phyloP scores from a whole-genome alignment of 768 basidiomycete genomes.

The Mycena epipterygia region DNA sequence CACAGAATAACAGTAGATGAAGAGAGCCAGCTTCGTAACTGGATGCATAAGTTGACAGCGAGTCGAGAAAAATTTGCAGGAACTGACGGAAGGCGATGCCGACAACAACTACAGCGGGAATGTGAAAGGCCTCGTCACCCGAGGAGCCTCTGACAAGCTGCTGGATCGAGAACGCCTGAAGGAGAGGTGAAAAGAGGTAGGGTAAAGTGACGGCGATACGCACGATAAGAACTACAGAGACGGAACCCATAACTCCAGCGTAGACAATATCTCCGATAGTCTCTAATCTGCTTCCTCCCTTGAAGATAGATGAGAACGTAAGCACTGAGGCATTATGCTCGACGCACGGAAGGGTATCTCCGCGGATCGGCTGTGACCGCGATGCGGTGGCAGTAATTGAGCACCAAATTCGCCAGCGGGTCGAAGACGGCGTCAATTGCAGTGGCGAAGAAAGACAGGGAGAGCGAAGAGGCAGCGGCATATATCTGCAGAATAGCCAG shows the following conservation, averaged over 20 bases:
- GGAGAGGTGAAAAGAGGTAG: neutral
- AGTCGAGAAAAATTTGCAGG: neutral
- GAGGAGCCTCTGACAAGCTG: constrained; percentile 43
- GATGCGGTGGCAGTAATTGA: constrained; percentile 64
- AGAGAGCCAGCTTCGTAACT: constrained; percentile 69
- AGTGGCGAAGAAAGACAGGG: constrained; percentile 72
- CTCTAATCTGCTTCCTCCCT: constrained; percentile 65
- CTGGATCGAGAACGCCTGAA: constrained; percentile 42
- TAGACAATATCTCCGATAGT: constrained; percentile 69
- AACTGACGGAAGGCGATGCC: constrained; percentile 64
- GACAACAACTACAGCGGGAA: constrained; percentile 69
- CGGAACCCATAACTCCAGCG: constrained; percentile 43
- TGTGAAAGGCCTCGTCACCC: constrained; percentile 51
- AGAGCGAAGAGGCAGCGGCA: constrained; percentile 69
- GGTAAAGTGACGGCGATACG: constrained; percentile 50
- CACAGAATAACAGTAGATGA: constrained; percentile 70
- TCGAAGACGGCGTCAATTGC: constrained; percentile 70
- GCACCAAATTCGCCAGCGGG: constrained; percentile 57
- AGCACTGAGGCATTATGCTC: constrained; percentile 65
- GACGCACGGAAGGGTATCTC: constrained; percentile 46
- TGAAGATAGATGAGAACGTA: neutral
- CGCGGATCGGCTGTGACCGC: constrained; percentile 29
- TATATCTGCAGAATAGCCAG: constrained; percentile 57
- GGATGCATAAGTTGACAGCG: neutral
- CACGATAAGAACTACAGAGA: constrained; percentile 40